Conservation (phyloP, 352 stramenopile species). For the Pythium myriotylum region DNA sequence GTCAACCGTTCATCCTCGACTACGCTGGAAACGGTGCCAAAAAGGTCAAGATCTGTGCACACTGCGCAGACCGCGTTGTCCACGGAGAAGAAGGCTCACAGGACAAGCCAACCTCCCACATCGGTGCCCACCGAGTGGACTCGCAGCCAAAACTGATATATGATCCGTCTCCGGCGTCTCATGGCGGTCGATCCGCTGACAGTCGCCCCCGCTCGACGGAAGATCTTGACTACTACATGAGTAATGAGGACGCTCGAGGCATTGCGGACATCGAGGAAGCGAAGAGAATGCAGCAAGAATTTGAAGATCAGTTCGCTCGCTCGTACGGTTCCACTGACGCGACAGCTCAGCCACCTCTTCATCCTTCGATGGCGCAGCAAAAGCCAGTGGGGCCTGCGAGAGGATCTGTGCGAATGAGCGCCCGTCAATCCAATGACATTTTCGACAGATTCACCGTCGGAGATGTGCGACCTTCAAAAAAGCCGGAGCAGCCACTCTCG, state of each 20-base stretch:
- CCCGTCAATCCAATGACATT: not conserved
- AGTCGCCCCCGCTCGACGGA: slow-evolving; percentile 44
- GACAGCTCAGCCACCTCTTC: not conserved
- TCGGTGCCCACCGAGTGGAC: slow-evolving; percentile 21
- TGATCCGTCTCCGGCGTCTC: slow-evolving; percentile 39
- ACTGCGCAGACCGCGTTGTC: slow-evolving; percentile 55
- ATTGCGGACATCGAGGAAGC: slow-evolving; percentile 65
- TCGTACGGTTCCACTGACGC: slow-evolving; percentile 1
- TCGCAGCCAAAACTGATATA: slow-evolving; percentile 38
- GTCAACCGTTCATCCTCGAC: slow-evolving; percentile 53
- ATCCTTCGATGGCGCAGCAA: not conserved
- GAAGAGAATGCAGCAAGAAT: slow-evolving; percentile 68
- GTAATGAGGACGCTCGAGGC: slow-evolving; percentile 49
- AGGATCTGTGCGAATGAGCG: not conserved
- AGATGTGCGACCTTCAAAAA: not conserved
- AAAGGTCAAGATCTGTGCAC: slow-evolving; percentile 71
- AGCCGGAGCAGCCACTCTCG: slow-evolving; percentile 1
- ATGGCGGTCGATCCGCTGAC: slow-evolving; percentile 18
- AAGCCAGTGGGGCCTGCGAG: not conserved
- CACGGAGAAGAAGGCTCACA: slow-evolving; percentile 17
- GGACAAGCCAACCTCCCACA: slow-evolving; percentile 9
- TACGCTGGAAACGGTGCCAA: slow-evolving; percentile 47
- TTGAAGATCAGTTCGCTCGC: slow-evolving; percentile 51
- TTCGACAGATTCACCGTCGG: not conserved
- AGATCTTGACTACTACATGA: slow-evolving; percentile 60